Percentiles rank a stretch among this genome's conserved stretches.
phyloP scores from a whole-genome alignment of 1,139 yeast genomes.

The Saccharomyces hybrid region DNA sequence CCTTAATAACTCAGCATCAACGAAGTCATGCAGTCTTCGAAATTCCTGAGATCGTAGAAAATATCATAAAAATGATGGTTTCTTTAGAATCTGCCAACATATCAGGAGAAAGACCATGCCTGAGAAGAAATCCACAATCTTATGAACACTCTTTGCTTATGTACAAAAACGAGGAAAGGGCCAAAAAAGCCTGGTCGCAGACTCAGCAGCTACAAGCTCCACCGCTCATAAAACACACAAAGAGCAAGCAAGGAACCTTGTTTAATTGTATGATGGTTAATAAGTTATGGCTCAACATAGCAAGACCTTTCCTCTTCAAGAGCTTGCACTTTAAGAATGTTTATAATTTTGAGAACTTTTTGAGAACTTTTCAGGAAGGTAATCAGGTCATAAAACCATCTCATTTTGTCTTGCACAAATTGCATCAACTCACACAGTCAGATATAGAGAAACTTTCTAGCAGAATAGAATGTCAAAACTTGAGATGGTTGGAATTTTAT shows the following conservation, averaged over 20 bases:
- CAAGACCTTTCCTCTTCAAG: slow-evolving; percentile 48
- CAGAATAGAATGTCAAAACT: slow-evolving; percentile 39
- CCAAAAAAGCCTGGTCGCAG: slow-evolving; percentile 44
- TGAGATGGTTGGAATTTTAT: slow-evolving; percentile 69
- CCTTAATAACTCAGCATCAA: not conserved
- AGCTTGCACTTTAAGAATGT: slow-evolving; percentile 50
- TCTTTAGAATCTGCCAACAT: slow-evolving; percentile 28
- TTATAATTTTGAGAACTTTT: slow-evolving; percentile 41
- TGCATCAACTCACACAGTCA: slow-evolving; percentile 37
- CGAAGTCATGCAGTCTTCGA: slow-evolving; percentile 46
- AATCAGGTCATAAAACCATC: slow-evolving; percentile 30
- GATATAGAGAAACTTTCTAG: slow-evolving; percentile 37
- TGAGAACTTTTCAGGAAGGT: slow-evolving; percentile 11
- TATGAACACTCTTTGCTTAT: slow-evolving; percentile 52
- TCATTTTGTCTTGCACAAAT: slow-evolving; percentile 45
- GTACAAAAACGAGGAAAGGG: slow-evolving; percentile 48
- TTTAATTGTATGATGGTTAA: slow-evolving; percentile 62
- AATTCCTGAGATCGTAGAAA: slow-evolving; percentile 68
- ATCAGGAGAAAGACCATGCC: slow-evolving; percentile 44
- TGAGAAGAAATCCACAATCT: slow-evolving; percentile 61
- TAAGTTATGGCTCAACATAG: slow-evolving; percentile 52
- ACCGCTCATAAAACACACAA: slow-evolving; percentile 1
- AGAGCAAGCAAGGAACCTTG: slow-evolving; percentile 31
- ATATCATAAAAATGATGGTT: slow-evolving; percentile 56
- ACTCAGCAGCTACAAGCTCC: slow-evolving; percentile 8